Conservation (phyloP, 192 early-diverging fungal species). For the Entomortierella chlamydospora region DNA sequence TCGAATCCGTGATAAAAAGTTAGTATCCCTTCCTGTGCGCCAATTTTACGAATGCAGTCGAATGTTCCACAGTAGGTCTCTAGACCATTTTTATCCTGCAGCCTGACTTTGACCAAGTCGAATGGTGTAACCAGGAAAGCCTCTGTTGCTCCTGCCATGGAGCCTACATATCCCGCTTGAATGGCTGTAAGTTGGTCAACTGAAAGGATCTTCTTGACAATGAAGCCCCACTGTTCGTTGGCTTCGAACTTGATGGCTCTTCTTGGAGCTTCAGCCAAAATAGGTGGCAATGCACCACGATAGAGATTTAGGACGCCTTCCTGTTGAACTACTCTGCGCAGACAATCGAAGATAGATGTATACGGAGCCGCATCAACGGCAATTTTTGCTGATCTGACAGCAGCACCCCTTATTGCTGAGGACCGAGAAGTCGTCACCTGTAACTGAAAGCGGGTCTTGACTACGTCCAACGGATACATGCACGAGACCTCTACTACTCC, state of each 20-base stretch:
- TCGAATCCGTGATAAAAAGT: constrained; percentile 91
- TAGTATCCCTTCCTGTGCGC: constrained; percentile 76
- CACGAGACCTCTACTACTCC: constrained; percentile 84
- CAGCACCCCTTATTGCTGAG: background rate
- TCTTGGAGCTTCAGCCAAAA: constrained; percentile 93
- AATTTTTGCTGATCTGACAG: background rate
- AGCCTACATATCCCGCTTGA: constrained; percentile 85
- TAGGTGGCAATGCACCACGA: constrained; percentile 88
- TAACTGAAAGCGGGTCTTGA: constrained; percentile 94
- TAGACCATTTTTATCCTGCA: constrained; percentile 78
- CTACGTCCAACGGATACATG: constrained; percentile 94
- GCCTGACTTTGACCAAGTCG: constrained; percentile 92
- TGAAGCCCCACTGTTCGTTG: constrained; percentile 82
- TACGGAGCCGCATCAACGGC: constrained; percentile 58
- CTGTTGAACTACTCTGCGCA: constrained; percentile 85
- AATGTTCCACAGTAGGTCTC: constrained; percentile 80
- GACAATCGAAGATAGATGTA: constrained; percentile 84
- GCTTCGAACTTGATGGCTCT: constrained; percentile 94
- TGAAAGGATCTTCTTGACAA: constrained; percentile 76
- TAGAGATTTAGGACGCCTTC: constrained; percentile 83
- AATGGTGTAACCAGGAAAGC: constrained; percentile 86
- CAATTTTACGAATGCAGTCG: constrained; percentile 80
- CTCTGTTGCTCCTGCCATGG: constrained; percentile 89
- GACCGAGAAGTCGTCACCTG: constrained; percentile 1
- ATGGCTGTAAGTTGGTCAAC: constrained; percentile 77